Percentiles rank a stretch among this genome's conserved stretches.
phyloP scores from a whole-genome alignment of 345 rosid species.

The Camelina sativa region DNA sequence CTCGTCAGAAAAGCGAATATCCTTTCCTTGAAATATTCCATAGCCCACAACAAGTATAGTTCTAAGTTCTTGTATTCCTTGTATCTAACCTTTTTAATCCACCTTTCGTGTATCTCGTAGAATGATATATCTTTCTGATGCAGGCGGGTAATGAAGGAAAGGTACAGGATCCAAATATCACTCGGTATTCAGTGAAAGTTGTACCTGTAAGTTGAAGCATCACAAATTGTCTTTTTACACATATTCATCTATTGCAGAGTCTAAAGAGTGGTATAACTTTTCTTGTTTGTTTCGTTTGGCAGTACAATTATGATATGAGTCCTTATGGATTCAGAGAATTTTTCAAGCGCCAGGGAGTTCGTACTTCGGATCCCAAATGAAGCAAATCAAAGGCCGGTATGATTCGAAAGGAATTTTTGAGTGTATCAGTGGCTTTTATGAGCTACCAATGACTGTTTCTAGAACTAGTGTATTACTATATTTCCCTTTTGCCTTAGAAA shows the following conservation, averaged over 20 bases:
- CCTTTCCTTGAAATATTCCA: constrained; percentile 93
- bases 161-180: constrained; percentile 66
- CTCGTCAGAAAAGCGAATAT: constrained; percentile 87
- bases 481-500: constrained; percentile 18
- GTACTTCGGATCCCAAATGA: constrained; percentile 48
- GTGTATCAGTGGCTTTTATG: constrained; percentile 22
- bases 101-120: constrained; percentile 6
- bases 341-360: constrained; percentile 79
- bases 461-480: constrained; percentile 3
- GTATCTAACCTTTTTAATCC: background rate
- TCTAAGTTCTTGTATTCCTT: background rate
- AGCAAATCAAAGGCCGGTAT: background rate
- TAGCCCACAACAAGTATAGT: constrained; percentile 76
- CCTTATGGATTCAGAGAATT: constrained; percentile 92
- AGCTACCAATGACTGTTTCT: background rate
- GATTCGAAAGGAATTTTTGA: constrained; percentile 11
- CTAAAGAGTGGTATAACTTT: constrained; percentile 5
- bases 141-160: constrained; percentile 74
- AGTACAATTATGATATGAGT: constrained; percentile 86
- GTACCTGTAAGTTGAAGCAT: constrained; percentile 67
- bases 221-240: background rate
- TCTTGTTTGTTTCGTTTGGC: constrained; percentile 33
- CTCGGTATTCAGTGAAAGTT: constrained; percentile 81
- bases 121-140: constrained; percentile 30
- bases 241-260: constrained; percentile 5